Evolutionary conservation across 805 yeast species (phyloP).

Genomic region (Zygosaccharomyces rouxii): DNA sequence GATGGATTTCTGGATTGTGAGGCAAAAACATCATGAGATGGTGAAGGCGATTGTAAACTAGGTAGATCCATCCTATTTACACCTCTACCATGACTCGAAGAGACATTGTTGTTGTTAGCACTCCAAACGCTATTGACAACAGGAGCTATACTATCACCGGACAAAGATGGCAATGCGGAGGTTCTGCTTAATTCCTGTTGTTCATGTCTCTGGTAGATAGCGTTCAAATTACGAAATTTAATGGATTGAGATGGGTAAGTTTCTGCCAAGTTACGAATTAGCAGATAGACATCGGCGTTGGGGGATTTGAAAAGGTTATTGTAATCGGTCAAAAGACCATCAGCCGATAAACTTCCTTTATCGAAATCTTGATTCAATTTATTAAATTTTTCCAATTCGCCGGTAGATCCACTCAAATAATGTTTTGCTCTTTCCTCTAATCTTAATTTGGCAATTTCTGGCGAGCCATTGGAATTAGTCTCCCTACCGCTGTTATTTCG

Average conservation of each 20-base stretch:
- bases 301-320: slow-evolving; percentile 43
- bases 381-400: slow-evolving; percentile 46
- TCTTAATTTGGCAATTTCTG: slow-evolving; percentile 52
- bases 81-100: slow-evolving; percentile 16
- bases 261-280: slow-evolving; percentile 59
- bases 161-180: slow-evolving; percentile 28
- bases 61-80: slow-evolving; percentile 31
- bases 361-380: slow-evolving; percentile 46
- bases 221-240: slow-evolving; percentile 39
- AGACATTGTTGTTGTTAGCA: slow-evolving; percentile 11
- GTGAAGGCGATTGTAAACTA: slow-evolving; percentile 26
- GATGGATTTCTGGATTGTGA: slow-evolving; percentile 9
- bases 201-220: slow-evolving; percentile 30
- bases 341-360: slow-evolving; percentile 43
- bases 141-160: slow-evolving; percentile 18
- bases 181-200: slow-evolving; percentile 18
- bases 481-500: slow-evolving; percentile 12
- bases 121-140: slow-evolving; percentile 33
- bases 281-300: slow-evolving; percentile 49
- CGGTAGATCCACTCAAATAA: slow-evolving; percentile 54
- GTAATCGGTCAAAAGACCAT: slow-evolving; percentile 46
- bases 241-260: slow-evolving; percentile 46
- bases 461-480: slow-evolving; percentile 39
- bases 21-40: slow-evolving; percentile 22
- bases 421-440: slow-evolving; percentile 83